A percentile compares a stretch with the other conserved stretches of the same genome.
Evolutionary conservation across 1,284 basidiomycete genomes (phyloP).

Genomic region (Vanrija sp.): DNA sequence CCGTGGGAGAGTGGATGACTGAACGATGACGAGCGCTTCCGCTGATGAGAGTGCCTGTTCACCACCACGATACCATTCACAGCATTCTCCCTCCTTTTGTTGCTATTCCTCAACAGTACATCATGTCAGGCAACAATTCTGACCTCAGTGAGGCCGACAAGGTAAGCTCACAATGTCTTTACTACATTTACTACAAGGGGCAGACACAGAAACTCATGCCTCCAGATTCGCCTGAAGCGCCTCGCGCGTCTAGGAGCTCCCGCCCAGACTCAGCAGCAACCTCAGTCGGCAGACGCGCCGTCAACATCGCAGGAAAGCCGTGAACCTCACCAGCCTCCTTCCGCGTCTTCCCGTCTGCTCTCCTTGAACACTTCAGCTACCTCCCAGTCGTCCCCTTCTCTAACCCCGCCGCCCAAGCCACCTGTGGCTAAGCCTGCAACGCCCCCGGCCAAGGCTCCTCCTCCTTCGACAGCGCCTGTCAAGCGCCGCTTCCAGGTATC

Average conservation of each 20-base stretch:
- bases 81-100: not conserved
- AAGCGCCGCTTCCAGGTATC: not conserved
- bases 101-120: not conserved
- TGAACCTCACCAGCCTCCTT: constrained; percentile 4
- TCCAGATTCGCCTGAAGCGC: constrained; percentile 79
- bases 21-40: no score
- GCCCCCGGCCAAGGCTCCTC: constrained; percentile 4
- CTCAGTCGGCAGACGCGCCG: constrained; percentile 8
- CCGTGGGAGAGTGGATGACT: not conserved
- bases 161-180: constrained; percentile 18
- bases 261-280: constrained; percentile 7
- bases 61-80: not conserved
- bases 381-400: constrained; percentile 38
- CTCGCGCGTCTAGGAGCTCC: constrained; percentile 67
- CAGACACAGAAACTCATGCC: not conserved
- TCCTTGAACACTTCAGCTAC: constrained; percentile 4
- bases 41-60: not conserved
- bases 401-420: constrained; percentile 21
- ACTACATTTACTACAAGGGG: not conserved
- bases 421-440: constrained; percentile 1
- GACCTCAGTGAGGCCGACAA: constrained; percentile 43
- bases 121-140: constrained; percentile 27
- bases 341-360: constrained; percentile 7
- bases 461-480: constrained; percentile 38
- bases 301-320: not conserved